Evolutionary conservation across 2,329 filamentous ascomycete species (phyloP), one percentile per base, ranked within the genome.

Genomic region (Botrytis byssoidea): DNA sequence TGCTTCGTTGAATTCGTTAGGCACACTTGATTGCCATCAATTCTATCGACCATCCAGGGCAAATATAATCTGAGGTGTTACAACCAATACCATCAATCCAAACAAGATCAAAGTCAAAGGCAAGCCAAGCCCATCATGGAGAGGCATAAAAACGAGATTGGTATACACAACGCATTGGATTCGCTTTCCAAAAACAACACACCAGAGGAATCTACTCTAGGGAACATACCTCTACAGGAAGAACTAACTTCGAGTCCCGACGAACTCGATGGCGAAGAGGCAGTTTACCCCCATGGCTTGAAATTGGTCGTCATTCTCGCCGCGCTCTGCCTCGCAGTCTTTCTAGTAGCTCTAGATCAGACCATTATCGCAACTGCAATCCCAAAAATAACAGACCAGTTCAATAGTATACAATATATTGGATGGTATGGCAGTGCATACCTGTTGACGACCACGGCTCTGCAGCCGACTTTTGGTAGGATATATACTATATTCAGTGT

Each of bases 381-480:
- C 63, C 82, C 82, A 4, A 81, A 82, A 69, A 83, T 83, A 70
- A 83, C 82, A 0, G 79, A 82, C 76, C 77, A 82, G 22, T 82
- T 83, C 76, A 80, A 84, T 51, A 81, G 82, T 60, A 79, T 85
- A 2, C 78, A 81, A 25, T 84, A 86, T 75, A 82, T 86, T 32
- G 84, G 83, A 61, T 86, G 85, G 84, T 85, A 85, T 72, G 83
- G 83, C 2, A 82, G 80, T 71, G 81, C 82, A 42, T 83, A 83
- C 70, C 76, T 83, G 65, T 77, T 84, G 51, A 82, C 82, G 3
- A 82, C 78, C 64, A 82, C 79, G 75, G 83, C 77, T 14, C 77
- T 80, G 42, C 78, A 80, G 73, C 71, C 77, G 10, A 78, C 79
- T 20, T 79, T 79, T 61, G 80, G 80, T 37, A 81, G 80, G 73